phyloP scores from a whole-genome alignment of 495 filamentous ascomycete species.

The Penicillium herquei region DNA sequence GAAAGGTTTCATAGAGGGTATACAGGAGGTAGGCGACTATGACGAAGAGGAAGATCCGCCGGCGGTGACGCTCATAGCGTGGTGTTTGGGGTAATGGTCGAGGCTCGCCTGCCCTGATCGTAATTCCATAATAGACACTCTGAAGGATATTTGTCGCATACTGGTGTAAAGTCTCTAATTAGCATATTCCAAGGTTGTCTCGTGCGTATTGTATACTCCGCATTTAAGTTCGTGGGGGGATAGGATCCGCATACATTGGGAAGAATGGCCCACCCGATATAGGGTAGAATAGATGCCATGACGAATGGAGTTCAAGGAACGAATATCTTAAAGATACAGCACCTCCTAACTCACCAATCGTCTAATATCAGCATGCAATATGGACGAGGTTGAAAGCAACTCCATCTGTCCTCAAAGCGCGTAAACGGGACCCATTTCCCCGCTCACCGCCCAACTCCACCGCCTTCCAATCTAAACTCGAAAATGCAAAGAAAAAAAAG shows the following conservation, averaged over 20 bases:
- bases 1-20: conserved; percentile 91
- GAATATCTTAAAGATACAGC: background rate
- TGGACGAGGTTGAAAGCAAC: background rate
- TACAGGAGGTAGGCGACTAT: conserved; percentile 83
- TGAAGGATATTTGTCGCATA: conserved; percentile 79
- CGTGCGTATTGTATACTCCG: conserved; percentile 3
- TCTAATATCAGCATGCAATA: background rate
- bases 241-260: conserved; percentile 59
- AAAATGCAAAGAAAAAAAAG: conserved; percentile 37
- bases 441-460: conserved; percentile 32
- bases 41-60: conserved; percentile 77
- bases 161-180: conserved; percentile 33
- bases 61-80: conserved; percentile 67
- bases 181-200: too few relatives aligned
- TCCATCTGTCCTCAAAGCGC: conserved; percentile 9
- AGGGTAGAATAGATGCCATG: conserved; percentile 60
- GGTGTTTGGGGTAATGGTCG: conserved; percentile 71
- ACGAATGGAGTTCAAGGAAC: background rate
- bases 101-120: conserved; percentile 86
- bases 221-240: background rate
- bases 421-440: background rate
- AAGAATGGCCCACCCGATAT: conserved; percentile 77
- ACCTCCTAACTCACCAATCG: background rate
- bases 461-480: conserved; percentile 29
- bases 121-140: conserved; percentile 79